These are phyloP conservation scores for Mucor sp. DNA, from an alignment of 371 early-diverging fungal species.

Conservation along the genomic window DNA sequence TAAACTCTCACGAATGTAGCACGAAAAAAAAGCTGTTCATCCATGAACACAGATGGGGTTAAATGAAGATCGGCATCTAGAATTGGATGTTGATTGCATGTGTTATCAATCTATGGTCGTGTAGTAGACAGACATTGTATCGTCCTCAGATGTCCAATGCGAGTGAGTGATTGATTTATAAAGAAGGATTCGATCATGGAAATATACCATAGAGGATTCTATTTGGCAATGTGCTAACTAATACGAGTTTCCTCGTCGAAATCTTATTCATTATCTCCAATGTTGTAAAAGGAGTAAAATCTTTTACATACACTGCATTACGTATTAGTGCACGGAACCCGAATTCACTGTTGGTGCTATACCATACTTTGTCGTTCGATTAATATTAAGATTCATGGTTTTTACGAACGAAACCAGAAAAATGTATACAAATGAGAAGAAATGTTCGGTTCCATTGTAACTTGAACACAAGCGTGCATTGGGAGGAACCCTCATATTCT, in stretches of 20 bases:
- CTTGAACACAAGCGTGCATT: neutral
- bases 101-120: neutral
- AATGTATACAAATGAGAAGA: neutral
- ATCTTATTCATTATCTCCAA: neutral
- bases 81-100: neutral
- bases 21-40: neutral
- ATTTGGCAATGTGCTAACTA: neutral
- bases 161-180: neutral
- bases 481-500: neutral
- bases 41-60: neutral
- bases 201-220: neutral
- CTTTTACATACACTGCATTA: neutral
- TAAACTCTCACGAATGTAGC: slow-evolving; percentile 1
- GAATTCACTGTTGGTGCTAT: neutral
- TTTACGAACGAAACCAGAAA: neutral
- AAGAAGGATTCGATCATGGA: no score
- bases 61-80: slow-evolving; percentile 5
- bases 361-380: neutral
- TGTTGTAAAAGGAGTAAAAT: no score
- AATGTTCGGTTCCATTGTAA: neutral
- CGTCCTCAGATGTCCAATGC: neutral
- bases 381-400: slow-evolving; percentile 1
- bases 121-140: no score
- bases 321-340: neutral
- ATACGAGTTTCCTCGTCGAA: neutral